These are phyloP conservation scores for Excoecaria agallocha DNA, from an alignment of 345 rosid species.

Conservation along the genomic window DNA sequence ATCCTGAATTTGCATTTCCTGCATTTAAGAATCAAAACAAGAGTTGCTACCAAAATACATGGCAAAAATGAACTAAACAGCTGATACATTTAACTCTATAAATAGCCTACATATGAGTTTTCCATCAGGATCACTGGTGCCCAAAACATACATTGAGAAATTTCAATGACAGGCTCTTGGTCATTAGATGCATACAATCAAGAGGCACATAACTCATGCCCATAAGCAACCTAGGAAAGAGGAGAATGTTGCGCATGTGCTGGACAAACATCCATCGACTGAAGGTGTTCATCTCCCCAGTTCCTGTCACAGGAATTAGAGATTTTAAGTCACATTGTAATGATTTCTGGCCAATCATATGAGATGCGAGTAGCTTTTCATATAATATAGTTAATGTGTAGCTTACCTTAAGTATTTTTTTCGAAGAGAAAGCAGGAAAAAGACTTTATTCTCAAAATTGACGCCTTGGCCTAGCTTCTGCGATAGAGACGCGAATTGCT, in stretches of 20 bases:
- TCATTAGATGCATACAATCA: conserved; percentile 4
- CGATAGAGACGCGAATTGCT: conserved; percentile 75
- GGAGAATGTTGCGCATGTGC: background rate
- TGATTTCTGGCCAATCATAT: background rate
- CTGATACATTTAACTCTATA: conserved; percentile 16
- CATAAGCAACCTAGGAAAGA: conserved; percentile 11
- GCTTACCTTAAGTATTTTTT: conserved; percentile 31
- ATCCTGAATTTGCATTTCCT: conserved; percentile 13
- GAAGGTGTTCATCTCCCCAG: conserved; percentile 19
- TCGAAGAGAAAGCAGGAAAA: conserved; percentile 1
- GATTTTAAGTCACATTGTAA: background rate
- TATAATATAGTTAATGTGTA: no score
- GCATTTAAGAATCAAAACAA: conserved; percentile 16
- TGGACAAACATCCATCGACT: background rate
- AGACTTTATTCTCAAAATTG: conserved; percentile 45
- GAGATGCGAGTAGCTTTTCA: no score
- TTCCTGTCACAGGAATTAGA: conserved; percentile 15
- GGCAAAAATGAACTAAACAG: conserved; percentile 1
- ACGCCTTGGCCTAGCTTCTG: conserved; percentile 83
- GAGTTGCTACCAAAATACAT: background rate
- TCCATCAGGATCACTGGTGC: conserved; percentile 17
- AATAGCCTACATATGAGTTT: conserved; percentile 18
- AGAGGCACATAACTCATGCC: background rate
- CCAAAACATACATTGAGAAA: conserved; percentile 19
- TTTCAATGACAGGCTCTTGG: conserved; percentile 6